A percentile compares a stretch with the other conserved stretches of the same genome.
Evolutionary conservation across 202 grass and related monocot species (phyloP).

Genomic region (Setaria viridis): DNA sequence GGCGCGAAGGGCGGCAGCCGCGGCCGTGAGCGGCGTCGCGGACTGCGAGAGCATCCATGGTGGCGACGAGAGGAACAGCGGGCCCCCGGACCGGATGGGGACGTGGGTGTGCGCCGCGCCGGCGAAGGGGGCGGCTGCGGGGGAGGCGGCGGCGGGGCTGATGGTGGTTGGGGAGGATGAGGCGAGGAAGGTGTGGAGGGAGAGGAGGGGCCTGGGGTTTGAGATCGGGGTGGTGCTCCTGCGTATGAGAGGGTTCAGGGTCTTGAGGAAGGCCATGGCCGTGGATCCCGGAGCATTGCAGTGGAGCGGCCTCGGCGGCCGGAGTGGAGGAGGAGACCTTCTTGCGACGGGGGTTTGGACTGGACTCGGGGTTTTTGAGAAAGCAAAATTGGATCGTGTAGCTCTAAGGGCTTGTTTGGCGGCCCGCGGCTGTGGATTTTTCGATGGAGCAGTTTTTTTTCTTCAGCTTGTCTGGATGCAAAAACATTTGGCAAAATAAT

Average conservation of each 20-base stretch:
- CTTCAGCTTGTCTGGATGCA: too few relatives aligned
- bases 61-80: constrained; percentile 65
- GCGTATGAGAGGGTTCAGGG: constrained; percentile 69
- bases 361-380: neutral
- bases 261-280: constrained; percentile 73
- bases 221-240: constrained; percentile 44
- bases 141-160: neutral
- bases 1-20: constrained; percentile 45
- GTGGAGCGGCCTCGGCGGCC: constrained; percentile 7
- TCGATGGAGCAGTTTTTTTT: too few relatives aligned
- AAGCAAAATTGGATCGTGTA: neutral
- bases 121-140: constrained; percentile 3
- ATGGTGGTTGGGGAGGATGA: constrained; percentile 10
- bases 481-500: too few relatives aligned
- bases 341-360: constrained; percentile 34
- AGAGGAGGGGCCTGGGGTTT: constrained; percentile 34
- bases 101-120: constrained; percentile 26
- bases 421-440: too few relatives aligned
- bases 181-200: constrained; percentile 41
- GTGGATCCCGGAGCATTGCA: constrained; percentile 34
- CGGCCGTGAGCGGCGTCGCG: constrained; percentile 64
- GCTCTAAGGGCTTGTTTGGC: neutral
- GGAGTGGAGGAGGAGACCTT: constrained; percentile 21
- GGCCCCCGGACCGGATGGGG: constrained; percentile 35
- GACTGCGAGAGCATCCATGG: constrained; percentile 79